phyloP scores from a whole-genome alignment of 2,329 filamentous ascomycete genomes.

The Cytospora schulzeri region DNA sequence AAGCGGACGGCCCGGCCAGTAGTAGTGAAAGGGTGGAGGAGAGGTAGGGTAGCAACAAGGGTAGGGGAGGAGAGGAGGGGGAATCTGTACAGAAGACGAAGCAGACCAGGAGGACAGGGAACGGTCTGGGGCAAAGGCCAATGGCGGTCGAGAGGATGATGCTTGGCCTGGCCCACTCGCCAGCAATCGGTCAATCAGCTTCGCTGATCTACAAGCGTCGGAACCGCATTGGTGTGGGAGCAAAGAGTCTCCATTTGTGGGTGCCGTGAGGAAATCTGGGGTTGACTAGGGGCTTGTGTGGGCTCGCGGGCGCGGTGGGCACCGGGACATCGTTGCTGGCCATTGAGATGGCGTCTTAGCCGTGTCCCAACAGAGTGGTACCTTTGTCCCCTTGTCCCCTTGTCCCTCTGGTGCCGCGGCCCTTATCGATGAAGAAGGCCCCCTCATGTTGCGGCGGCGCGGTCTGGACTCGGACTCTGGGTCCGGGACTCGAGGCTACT shows the following conservation, averaged over 20 bases:
- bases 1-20: not conserved
- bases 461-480: not conserved
- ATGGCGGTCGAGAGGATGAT: not conserved
- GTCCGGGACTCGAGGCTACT: not conserved
- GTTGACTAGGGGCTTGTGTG: slow-evolving; percentile 23
- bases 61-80: slow-evolving; percentile 5
- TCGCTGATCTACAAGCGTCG: not conserved
- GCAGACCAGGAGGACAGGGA: slow-evolving; percentile 1
- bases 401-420: slow-evolving; percentile 2
- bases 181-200: not conserved
- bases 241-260: slow-evolving; percentile 23
- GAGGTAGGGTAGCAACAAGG: not conserved
- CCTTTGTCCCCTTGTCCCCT: not conserved
- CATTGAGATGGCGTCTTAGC: not conserved
- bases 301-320: slow-evolving; percentile 15
- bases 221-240: slow-evolving; percentile 23
- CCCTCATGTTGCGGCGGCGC: not conserved
- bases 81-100: slow-evolving; percentile 11
- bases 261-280: slow-evolving; percentile 28
- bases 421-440: not conserved
- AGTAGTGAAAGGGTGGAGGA: not conserved
- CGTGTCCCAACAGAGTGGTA: slow-evolving; percentile 3
- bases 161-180: not conserved
- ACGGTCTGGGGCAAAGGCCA: not conserved
- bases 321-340: slow-evolving; percentile 5